A percentile compares a stretch with the other conserved stretches of the same genome.
Conservation (phyloP, 1,284 basidiomycete species). For the Limonomyces culmigenus region DNA sequence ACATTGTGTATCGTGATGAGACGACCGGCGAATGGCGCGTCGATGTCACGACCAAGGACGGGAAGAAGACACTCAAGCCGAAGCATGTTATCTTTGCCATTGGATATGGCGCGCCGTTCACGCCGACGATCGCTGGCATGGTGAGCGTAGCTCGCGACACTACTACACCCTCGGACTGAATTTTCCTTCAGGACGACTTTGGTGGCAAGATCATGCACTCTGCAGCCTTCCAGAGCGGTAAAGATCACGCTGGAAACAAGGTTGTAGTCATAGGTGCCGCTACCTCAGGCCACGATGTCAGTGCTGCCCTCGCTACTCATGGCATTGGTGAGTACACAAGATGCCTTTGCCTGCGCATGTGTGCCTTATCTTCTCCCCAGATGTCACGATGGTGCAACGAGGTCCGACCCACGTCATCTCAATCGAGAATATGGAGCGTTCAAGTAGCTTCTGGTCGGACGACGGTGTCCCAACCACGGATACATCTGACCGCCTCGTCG, state of each 20-base stretch:
- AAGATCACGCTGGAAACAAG: constrained; percentile 24
- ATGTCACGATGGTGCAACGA: constrained; percentile 48
- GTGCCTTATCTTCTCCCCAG: constrained; percentile 11
- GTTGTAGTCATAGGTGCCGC: constrained; percentile 34
- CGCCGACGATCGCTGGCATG: constrained; percentile 28
- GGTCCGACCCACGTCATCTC: no score
- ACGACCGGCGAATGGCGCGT: constrained; percentile 38
- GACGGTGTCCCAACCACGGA: no score
- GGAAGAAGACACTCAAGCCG: constrained; percentile 29
- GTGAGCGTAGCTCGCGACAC: constrained; percentile 8
- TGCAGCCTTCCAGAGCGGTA: constrained; percentile 18
- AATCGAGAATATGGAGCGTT: no score
- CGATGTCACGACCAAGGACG: constrained; percentile 23
- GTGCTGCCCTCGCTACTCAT: constrained; percentile 26
- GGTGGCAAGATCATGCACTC: constrained; percentile 27
- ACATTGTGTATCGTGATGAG: constrained; percentile 24
- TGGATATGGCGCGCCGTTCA: constrained; percentile 30
- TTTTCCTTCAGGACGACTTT: constrained; percentile 16
- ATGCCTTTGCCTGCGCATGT: background rate
- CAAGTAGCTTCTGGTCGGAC: no score
- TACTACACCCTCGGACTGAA: background rate
- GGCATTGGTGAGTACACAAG: constrained; percentile 20
- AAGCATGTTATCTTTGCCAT: constrained; percentile 45
- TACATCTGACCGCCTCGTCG: no score
- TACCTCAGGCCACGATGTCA: constrained; percentile 31